Percentiles rank a stretch among this genome's conserved stretches.
phyloP scores from a whole-genome alignment of 345 rosid species.

The Bruguiera gymnorhiza region DNA sequence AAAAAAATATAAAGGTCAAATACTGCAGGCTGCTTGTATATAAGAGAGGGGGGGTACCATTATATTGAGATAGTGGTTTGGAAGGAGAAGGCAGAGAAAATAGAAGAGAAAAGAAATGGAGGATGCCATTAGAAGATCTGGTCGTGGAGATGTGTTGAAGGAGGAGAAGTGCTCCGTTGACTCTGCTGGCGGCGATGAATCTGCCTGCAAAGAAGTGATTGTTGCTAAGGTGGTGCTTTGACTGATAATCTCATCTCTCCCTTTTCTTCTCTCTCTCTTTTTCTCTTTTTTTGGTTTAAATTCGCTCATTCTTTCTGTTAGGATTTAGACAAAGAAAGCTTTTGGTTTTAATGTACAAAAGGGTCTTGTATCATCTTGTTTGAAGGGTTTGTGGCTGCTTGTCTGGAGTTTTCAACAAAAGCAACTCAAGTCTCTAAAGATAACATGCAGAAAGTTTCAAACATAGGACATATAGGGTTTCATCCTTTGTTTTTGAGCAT shows the following conservation, averaged over 20 bases:
- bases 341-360: too few relatives aligned
- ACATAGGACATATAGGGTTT: too few relatives aligned
- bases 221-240: slow-evolving; percentile 16
- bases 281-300: neutral
- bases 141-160: slow-evolving; percentile 2
- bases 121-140: slow-evolving; percentile 25
- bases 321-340: too few relatives aligned
- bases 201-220: slow-evolving; percentile 20
- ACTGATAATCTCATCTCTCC: neutral
- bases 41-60: neutral
- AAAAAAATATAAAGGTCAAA: slow-evolving; percentile 33
- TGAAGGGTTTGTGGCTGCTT: too few relatives aligned
- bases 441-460: too few relatives aligned
- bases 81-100: neutral
- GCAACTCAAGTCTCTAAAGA: too few relatives aligned
- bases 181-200: slow-evolving; percentile 21
- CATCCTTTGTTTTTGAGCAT: too few relatives aligned
- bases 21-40: slow-evolving; percentile 31
- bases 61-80: slow-evolving; percentile 15
- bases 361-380: too few relatives aligned
- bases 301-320: too few relatives aligned
- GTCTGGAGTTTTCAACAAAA: too few relatives aligned
- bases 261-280: neutral
- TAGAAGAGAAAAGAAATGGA: slow-evolving; percentile 15
- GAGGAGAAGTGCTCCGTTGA: slow-evolving; percentile 30